Evolutionary conservation across 2,329 filamentous ascomycete genomes (phyloP), one percentile per base, ranked within the genome.

Genomic region (Colletotrichum falcatum): DNA sequence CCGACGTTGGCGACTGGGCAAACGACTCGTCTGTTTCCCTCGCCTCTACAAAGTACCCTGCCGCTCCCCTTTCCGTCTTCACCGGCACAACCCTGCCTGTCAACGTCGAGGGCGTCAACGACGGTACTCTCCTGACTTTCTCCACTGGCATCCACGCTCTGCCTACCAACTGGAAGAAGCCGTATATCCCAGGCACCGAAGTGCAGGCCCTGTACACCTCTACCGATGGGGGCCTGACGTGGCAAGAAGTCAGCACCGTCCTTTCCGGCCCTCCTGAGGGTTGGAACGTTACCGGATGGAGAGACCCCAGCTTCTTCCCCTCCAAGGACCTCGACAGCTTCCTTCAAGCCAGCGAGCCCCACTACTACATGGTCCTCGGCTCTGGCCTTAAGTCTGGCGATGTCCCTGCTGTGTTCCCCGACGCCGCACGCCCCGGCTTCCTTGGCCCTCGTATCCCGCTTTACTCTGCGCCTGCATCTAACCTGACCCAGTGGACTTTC

Each of bases 281-380:
- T 26, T 72, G 70, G 72, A 72, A 72, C 42, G 70, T 72, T n/a
- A 73, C 72, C 44, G 72, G 72, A 35, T 73, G 70, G 70, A 46
- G 72, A 49, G 72, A 73, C 60, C 72, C 72, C 11, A 64, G 55
- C 42, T 73, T 66, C 70, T 73, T 72, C 62, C 65, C 72, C 28
- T 70, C 70, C 12, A 28, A 61, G 23, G 58, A 65, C 2, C 70
- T 73, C 8, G 70, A 72, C 53, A 46, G 44, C 30, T 66, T 73
- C 14, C 66, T 70, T 33, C 44, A 66, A 30, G 60, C 54, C 44
- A 55, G 44, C 46, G 72, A 73, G 59, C 65, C 70, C 37, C 61
- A 68, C 37, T 72, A 70, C 61, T 73, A 73, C 60, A 70, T 73
- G 72, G 70, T 73, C 7, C 59, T 73, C 30, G 72, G 70, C 37